Evolutionary conservation across 2,329 filamentous ascomycete species (phyloP).

Genomic region (Aspergillus floridensis): DNA sequence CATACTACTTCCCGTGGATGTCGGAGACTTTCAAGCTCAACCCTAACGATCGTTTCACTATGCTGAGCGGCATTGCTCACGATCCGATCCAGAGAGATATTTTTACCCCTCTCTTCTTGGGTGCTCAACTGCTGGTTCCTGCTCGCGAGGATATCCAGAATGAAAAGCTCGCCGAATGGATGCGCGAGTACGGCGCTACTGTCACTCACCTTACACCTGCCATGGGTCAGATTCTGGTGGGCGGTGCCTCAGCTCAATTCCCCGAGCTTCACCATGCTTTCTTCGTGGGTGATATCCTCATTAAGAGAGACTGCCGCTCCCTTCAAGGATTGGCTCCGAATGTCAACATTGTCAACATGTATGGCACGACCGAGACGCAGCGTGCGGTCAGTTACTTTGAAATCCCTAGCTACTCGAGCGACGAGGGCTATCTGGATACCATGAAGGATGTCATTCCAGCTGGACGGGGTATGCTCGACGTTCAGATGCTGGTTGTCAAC

Average conservation of each 20-base stretch:
- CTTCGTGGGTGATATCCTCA: conserved; percentile 89
- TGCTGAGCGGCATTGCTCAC: conserved; percentile 78
- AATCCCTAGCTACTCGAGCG: conserved; percentile 63
- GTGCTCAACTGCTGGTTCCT: conserved; percentile 74
- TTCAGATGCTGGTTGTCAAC: conserved; percentile 82
- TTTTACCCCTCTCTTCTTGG: conserved; percentile 85
- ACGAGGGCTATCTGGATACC: conserved; percentile 62
- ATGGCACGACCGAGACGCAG: conserved; percentile 83
- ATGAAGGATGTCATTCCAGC: conserved; percentile 77
- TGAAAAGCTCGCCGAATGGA: conserved; percentile 85
- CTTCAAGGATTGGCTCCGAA: conserved; percentile 76
- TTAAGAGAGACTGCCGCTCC: conserved; percentile 73
- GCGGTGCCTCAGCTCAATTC: conserved; percentile 74
- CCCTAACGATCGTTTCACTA: conserved; percentile 71
- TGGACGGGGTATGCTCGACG: conserved; percentile 81
- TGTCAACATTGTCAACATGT: conserved; percentile 77
- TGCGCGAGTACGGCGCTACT: conserved; percentile 69
- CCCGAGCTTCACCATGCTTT: conserved; percentile 75
- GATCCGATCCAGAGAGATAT: conserved; percentile 66
- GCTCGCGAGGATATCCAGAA: conserved; percentile 81
- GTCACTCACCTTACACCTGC: conserved; percentile 90
- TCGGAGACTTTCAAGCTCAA: conserved; percentile 73
- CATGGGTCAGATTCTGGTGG: conserved; percentile 94
- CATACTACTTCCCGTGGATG: conserved; percentile 94
- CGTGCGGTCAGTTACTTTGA: conserved; percentile 80